phyloP scores from a whole-genome alignment of 129 eudicot species.

The Smallanthus sonchifolius region DNA sequence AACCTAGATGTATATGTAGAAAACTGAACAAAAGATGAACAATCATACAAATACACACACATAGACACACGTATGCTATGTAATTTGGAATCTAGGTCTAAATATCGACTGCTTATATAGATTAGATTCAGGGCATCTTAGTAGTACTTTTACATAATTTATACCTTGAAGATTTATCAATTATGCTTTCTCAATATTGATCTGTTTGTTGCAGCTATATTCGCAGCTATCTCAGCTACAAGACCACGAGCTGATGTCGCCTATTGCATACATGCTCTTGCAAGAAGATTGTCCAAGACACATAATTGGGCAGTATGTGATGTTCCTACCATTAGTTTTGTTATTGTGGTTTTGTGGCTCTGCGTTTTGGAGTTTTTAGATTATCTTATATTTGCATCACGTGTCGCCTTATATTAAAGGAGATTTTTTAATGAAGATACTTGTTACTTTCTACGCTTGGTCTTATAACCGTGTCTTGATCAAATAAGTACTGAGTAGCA shows the following conservation, averaged over 20 bases:
- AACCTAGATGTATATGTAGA: background rate
- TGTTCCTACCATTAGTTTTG: slow-evolving; percentile 12
- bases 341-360: slow-evolving; percentile 12
- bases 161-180: background rate
- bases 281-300: slow-evolving; percentile 86
- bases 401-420: background rate
- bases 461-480: background rate
- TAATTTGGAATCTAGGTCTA: background rate
- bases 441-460: slow-evolving; percentile 3
- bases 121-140: background rate
- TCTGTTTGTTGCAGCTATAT: slow-evolving; percentile 57
- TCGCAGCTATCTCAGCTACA: slow-evolving; percentile 87
- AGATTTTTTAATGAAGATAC: background rate
- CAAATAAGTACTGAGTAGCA: background rate
- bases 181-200: slow-evolving; percentile 3
- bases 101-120: background rate
- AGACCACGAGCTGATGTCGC: slow-evolving; percentile 98
- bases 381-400: background rate
- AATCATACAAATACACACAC: background rate
- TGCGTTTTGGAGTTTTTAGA: background rate
- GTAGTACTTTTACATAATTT: background rate
- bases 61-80: background rate
- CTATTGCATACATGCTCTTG: slow-evolving; percentile 97
- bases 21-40: background rate
- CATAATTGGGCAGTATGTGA: slow-evolving; percentile 96